These are phyloP conservation scores for Recurvomyces mirabilis DNA, from an alignment of 495 filamentous ascomycete genomes.

Conservation along the genomic window DNA sequence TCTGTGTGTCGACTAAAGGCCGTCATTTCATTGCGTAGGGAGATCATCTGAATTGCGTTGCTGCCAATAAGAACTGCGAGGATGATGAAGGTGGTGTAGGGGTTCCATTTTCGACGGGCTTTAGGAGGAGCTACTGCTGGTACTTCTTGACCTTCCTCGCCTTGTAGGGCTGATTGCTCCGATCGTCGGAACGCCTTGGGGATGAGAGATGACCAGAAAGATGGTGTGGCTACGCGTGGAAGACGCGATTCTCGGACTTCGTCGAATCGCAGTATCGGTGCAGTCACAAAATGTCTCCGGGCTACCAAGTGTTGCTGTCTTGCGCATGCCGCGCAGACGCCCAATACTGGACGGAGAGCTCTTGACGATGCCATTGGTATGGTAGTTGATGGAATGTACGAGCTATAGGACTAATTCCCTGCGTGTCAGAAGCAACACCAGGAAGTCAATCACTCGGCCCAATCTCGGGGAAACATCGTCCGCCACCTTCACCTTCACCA, in stretches of 20 bases:
- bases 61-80: conserved; percentile 87
- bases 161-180: neutral
- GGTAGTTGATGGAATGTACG: too few species aligned
- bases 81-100: conserved; percentile 82
- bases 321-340: neutral
- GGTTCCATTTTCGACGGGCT: conserved; percentile 70
- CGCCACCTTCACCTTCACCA: too few species aligned
- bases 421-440: too few species aligned
- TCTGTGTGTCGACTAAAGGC: conserved; percentile 64
- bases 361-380: neutral
- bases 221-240: conserved; percentile 19
- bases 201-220: conserved; percentile 22
- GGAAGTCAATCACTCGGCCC: too few species aligned
- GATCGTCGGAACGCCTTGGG: conserved; percentile 18
- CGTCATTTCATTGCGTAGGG: conserved; percentile 60
- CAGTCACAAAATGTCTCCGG: too few species aligned
- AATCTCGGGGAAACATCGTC: too few species aligned
- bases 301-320: neutral
- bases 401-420: neutral
- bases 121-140: too few species aligned
- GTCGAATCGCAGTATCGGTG: conserved; percentile 5
- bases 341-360: neutral
- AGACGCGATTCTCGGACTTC: conserved; percentile 12
- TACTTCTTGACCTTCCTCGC: conserved; percentile 22
- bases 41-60: conserved; percentile 85